Percentiles rank a stretch among this genome's conserved stretches.
phyloP scores from a whole-genome alignment of 371 early-diverging fungal species.

The Neoconidiobolus thromboides region DNA sequence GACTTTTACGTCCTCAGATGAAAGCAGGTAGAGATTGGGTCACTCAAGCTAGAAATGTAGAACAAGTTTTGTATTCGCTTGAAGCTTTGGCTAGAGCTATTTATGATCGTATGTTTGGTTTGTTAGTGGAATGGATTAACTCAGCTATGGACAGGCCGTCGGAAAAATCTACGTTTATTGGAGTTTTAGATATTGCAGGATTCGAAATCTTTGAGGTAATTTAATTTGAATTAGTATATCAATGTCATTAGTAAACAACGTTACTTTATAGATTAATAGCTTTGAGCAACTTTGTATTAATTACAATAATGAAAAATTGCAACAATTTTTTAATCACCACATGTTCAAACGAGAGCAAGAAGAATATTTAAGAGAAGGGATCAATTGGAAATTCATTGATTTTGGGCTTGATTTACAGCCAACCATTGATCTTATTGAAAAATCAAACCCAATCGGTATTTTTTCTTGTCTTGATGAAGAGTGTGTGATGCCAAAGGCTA shows the following conservation, averaged over 20 bases:
- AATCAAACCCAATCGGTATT: slow-evolving; percentile 93
- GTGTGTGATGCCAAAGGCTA: slow-evolving; percentile 96
- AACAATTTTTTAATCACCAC: slow-evolving; percentile 99
- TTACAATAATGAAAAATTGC: slow-evolving; percentile 99
- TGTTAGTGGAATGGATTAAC: slow-evolving; percentile 81
- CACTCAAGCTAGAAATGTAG: slow-evolving; percentile 61
- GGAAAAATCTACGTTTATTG: slow-evolving; percentile 74
- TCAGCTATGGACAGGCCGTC: slow-evolving; percentile 50
- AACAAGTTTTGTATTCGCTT: slow-evolving; percentile 76
- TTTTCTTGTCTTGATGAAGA: slow-evolving; percentile 98
- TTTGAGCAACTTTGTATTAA: slow-evolving; percentile 99
- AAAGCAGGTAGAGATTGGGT: slow-evolving; percentile 97
- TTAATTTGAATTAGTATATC: neutral
- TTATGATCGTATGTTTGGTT: slow-evolving; percentile 97
- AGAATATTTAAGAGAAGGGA: slow-evolving; percentile 92
- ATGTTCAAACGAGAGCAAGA: slow-evolving; percentile 99
- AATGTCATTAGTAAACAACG: neutral
- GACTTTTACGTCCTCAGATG: slow-evolving; percentile 75
- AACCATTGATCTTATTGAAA: slow-evolving; percentile 97
- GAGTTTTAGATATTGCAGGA: slow-evolving; percentile 99
- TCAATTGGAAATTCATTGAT: slow-evolving; percentile 98
- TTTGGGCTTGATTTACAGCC: slow-evolving; percentile 98
- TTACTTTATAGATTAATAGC: slow-evolving; percentile 50
- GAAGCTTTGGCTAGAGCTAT: slow-evolving; percentile 87
- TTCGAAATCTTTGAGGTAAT: slow-evolving; percentile 96